Evolutionary conservation across 495 filamentous ascomycete species (phyloP).

Genomic region (Cairneyella variabilis): DNA sequence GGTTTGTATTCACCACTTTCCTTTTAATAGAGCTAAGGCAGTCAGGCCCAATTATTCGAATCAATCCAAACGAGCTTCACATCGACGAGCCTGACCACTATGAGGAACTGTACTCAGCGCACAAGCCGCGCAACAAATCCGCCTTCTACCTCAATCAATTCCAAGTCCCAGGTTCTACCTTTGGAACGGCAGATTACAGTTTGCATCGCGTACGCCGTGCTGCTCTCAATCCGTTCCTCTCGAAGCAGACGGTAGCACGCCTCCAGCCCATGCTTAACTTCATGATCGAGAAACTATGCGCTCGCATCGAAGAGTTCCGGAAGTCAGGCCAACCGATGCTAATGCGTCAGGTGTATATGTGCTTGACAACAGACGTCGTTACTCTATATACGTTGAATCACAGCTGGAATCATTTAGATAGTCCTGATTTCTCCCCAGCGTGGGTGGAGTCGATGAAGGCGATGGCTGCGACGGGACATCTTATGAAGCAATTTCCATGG

Average conservation of each 20-base stretch:
- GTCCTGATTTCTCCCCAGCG: slow-evolving; percentile 9
- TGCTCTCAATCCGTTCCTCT: slow-evolving; percentile 38
- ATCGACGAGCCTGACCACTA: slow-evolving; percentile 49
- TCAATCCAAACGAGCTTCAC: slow-evolving; percentile 53
- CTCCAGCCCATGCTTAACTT: slow-evolving; percentile 7
- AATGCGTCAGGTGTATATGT: slow-evolving; percentile 1
- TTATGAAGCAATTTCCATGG: slow-evolving; percentile 14
- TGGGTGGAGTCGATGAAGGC: slow-evolving; percentile 10
- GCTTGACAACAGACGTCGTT: slow-evolving; percentile 17
- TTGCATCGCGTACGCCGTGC: slow-evolving; percentile 35
- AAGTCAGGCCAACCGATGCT: not conserved
- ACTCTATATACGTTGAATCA: not conserved
- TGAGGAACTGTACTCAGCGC: slow-evolving; percentile 37
- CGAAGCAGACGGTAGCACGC: not conserved
- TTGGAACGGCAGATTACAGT: slow-evolving; percentile 42
- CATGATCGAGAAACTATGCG: slow-evolving; percentile 6
- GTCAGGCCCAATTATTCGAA: slow-evolving; percentile 49
- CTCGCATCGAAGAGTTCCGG: slow-evolving; percentile 2
- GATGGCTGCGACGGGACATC: not conserved
- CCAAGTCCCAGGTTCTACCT: slow-evolving; percentile 18
- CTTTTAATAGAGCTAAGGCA: slow-evolving; percentile 4
- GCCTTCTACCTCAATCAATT: not conserved
- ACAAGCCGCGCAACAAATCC: slow-evolving; percentile 1
- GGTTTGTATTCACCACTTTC: slow-evolving; percentile 18
- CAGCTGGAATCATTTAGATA: slow-evolving; percentile 6